Conservation (phyloP, 306 rosid genomes). For the Ziziphus jujuba region DNA sequence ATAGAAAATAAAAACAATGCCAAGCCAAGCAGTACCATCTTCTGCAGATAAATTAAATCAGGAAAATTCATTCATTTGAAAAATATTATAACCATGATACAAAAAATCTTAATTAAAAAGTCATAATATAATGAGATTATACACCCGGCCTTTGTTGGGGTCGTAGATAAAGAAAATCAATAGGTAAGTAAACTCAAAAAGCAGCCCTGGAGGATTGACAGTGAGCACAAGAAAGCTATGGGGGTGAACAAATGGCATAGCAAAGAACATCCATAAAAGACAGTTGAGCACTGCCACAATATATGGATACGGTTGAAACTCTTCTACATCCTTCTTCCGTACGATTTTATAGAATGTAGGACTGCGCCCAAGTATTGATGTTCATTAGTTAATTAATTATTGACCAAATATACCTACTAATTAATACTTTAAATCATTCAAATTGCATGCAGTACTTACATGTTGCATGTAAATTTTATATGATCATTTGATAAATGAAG, state of each 20-base stretch:
- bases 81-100: no score
- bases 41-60: no score
- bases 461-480: no score
- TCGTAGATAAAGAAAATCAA: conserved; percentile 42
- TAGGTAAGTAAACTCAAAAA: conserved; percentile 50
- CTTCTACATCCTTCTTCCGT: conserved; percentile 58
- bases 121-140: no score
- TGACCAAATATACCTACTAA: no score
- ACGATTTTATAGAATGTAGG: conserved; percentile 54
- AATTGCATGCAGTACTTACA: no score
- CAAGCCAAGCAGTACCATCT: conserved; percentile 25
- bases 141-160: conserved; percentile 47
- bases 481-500: no score
- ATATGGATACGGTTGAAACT: conserved; percentile 63
- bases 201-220: conserved; percentile 59
- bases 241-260: conserved; percentile 71
- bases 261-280: conserved; percentile 67
- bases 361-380: conserved; percentile 22
- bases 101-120: neutral
- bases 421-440: no score
- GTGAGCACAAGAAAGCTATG: conserved; percentile 59
- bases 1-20: conserved; percentile 33
- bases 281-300: conserved; percentile 64
- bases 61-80: no score
- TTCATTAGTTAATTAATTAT: neutral